Percentiles rank a stretch among this genome's conserved stretches.
Evolutionary conservation across 768 basidiomycete species (phyloP).

Genomic region (Boletus sensibilis): DNA sequence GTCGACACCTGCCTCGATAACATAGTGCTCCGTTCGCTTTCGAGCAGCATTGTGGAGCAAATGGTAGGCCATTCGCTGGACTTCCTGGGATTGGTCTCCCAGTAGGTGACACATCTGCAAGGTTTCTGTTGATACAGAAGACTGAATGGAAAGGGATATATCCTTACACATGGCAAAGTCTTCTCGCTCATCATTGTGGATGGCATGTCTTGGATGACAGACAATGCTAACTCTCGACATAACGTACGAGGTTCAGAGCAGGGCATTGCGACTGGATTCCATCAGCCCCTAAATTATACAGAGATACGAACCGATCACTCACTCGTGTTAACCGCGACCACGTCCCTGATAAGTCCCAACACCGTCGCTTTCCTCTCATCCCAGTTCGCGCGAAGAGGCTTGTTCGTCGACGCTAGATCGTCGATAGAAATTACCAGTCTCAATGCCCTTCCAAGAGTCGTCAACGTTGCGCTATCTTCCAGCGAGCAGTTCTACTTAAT

Average conservation of each 20-base stretch:
- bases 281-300: background rate
- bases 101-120: slow-evolving; percentile 79
- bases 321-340: slow-evolving; percentile 59
- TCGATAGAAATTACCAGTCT: slow-evolving; percentile 64
- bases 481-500: slow-evolving; percentile 55
- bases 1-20: slow-evolving; percentile 85
- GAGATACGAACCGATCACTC: slow-evolving; percentile 17
- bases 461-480: slow-evolving; percentile 55
- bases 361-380: slow-evolving; percentile 50
- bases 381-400: slow-evolving; percentile 69
- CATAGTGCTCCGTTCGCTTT: slow-evolving; percentile 77
- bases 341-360: slow-evolving; percentile 57
- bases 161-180: slow-evolving; percentile 60
- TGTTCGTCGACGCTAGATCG: slow-evolving; percentile 72
- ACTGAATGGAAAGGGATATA: background rate
- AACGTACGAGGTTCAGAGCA: slow-evolving; percentile 59
- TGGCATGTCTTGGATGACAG: slow-evolving; percentile 67
- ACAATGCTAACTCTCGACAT: slow-evolving; percentile 67
- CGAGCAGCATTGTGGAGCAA: slow-evolving; percentile 68
- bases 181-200: slow-evolving; percentile 57
- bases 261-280: slow-evolving; percentile 11
- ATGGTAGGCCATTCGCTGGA: slow-evolving; percentile 77
- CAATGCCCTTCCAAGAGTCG: slow-evolving; percentile 68
- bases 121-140: background rate
- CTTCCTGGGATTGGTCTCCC: slow-evolving; percentile 55